Percentiles rank a stretch among this genome's conserved stretches.
Conservation (phyloP, 306 rosid species). For the Prinsepia uniflora region DNA sequence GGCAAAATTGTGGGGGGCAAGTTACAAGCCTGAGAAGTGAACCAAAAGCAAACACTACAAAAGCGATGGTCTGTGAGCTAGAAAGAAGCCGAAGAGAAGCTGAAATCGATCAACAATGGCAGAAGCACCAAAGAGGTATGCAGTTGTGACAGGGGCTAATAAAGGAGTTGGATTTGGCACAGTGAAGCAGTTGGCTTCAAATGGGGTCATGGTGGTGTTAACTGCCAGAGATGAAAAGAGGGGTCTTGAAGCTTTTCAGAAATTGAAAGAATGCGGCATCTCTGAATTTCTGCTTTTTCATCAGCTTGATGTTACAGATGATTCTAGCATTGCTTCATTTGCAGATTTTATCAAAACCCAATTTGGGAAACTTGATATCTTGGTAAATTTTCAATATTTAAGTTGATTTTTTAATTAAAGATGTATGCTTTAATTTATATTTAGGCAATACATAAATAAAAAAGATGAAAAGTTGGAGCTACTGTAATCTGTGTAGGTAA, state of each 20-base stretch:
- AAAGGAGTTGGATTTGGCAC: constrained; percentile 31
- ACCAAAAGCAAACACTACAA: no score
- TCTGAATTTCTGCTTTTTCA: constrained; percentile 27
- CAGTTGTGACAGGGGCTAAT: constrained; percentile 40
- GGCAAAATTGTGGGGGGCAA: no score
- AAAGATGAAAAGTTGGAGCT: not conserved
- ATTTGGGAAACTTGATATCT: constrained; percentile 36
- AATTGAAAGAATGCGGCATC: constrained; percentile 14
- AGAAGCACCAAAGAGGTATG: no score
- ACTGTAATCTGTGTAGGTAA: not conserved
- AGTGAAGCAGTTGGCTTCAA: constrained; percentile 34
- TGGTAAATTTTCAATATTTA: constrained; percentile 20
- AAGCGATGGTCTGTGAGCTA: no score
- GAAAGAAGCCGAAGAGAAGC: no score
- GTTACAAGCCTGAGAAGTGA: no score
- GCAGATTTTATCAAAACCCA: constrained; percentile 32
- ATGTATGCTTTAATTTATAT: not conserved
- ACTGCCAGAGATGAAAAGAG: constrained; percentile 33
- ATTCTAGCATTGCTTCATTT: constrained; percentile 27
- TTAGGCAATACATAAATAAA: not conserved
- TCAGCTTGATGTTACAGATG: constrained; percentile 38
- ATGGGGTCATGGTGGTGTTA: constrained; percentile 26
- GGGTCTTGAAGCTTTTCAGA: constrained; percentile 39
- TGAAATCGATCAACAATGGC: not conserved
- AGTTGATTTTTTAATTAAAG: not conserved